Base-by-base conservation (phyloP, 2,329 filamentous ascomycete genomes). In the Epichloe amarillans region DNA sequence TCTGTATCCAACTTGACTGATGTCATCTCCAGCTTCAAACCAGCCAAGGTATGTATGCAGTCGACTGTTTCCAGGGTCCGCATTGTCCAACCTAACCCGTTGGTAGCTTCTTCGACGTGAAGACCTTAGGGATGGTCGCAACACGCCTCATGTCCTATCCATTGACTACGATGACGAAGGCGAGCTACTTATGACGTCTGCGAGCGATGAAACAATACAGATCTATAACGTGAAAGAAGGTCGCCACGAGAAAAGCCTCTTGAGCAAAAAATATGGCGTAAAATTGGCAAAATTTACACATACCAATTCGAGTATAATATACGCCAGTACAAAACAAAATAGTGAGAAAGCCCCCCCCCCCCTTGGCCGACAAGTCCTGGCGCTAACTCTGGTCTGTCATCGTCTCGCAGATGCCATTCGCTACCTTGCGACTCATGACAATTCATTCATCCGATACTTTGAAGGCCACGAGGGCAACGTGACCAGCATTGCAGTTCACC, bases 151-250 rank as follows among this genome's bases (percentile, higher is more conserved):
- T 56, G 81, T 96, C 53, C 85, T 93, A 8, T 97, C 91, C 2
- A 80, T 98, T 60, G 91, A 98, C 71, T 98, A 95, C 64, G 90
- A 97, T 67, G 90, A 97, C 70, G 85, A 87, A 42, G 93, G 93
- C 66, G 89, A 96, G 66, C 86, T 91, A 47, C 79, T 94, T 53
- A 88, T 98, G 68, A 87, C 90, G 0, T 88, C 89, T 5, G 87
- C 90, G 58, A 89, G 88, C 70, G 93, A 98, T 67, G 90, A 96
- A 65, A 94, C 88, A 3, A 86, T 98, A 55, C 90, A 97, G 63
- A 83, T 98, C 35, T 98, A 94, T 72, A 95, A 93, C 61, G 84
- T 95, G 55, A 87, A 86, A 61, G 89, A 95, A 57, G 93, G 93
- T 4, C 86, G 86, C 54, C 84, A 89, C 59, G 86, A 88, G 45